Evolutionary conservation across 768 basidiomycete species (phyloP).

Genomic region (Leucosporidium scottii): DNA sequence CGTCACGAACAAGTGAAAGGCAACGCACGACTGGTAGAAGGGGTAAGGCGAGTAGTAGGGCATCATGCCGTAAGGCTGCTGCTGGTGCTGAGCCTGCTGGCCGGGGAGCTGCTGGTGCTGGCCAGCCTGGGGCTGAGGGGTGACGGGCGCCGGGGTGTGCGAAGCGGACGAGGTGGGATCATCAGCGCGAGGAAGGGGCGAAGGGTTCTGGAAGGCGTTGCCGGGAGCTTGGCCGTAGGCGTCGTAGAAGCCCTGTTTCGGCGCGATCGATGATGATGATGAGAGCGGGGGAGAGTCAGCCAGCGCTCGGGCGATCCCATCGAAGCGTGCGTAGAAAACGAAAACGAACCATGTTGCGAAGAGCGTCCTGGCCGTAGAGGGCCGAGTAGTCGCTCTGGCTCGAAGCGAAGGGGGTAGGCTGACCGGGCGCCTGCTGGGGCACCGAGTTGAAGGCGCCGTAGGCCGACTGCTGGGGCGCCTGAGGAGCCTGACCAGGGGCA

Average conservation of each 20-base stretch:
- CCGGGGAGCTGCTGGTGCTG: conserved; percentile 21
- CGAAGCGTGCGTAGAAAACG: no score
- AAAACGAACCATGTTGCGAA: conserved; percentile 19
- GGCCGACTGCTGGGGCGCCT: conserved; percentile 8
- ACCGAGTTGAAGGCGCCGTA: conserved; percentile 30
- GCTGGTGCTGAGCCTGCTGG: background rate
- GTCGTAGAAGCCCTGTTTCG: conserved; percentile 26
- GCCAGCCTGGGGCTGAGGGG: conserved; percentile 14
- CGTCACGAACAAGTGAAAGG: background rate
- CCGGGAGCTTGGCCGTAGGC: conserved; percentile 25
- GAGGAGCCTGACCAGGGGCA: conserved; percentile 24
- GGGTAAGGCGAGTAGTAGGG: conserved; percentile 24
- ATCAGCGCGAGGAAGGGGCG: conserved; percentile 27
- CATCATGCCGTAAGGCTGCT: conserved; percentile 11
- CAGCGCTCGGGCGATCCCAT: no score
- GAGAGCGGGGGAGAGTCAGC: no score
- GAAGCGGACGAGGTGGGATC: conserved; percentile 8
- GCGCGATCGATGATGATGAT: no score
- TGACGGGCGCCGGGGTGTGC: conserved; percentile 12
- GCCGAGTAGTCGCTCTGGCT: conserved; percentile 32
- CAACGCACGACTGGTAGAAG: conserved; percentile 17
- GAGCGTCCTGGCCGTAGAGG: conserved; percentile 29
- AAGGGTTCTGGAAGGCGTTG: conserved; percentile 24
- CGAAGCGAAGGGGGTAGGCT: conserved; percentile 18
- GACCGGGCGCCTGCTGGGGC: conserved; percentile 20